These are phyloP conservation scores for Alternaria burnsii DNA, from an alignment of 2,329 filamentous ascomycete species.

Conservation along the genomic window DNA sequence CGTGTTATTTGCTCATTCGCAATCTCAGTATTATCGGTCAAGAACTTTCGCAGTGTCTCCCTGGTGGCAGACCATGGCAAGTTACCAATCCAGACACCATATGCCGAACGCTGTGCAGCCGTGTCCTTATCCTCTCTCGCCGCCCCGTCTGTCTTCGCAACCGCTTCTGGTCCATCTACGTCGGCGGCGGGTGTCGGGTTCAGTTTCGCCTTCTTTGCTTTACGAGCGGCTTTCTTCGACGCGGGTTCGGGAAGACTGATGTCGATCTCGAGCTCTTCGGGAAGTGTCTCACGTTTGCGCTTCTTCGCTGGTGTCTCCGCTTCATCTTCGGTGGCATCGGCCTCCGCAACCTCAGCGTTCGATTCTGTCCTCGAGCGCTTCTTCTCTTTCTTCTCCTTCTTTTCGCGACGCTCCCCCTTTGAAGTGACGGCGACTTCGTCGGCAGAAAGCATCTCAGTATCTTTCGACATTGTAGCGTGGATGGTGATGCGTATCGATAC, in stretches of 20 bases:
- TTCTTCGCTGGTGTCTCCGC: slow-evolving; percentile 49
- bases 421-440: slow-evolving; percentile 16
- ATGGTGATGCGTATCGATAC: not conserved
- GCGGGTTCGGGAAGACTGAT: slow-evolving; percentile 88
- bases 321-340: slow-evolving; percentile 23
- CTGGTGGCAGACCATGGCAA: slow-evolving; percentile 83
- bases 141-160: slow-evolving; percentile 42
- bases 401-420: slow-evolving; percentile 37
- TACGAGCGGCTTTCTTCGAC: slow-evolving; percentile 91
- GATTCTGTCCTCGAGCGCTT: slow-evolving; percentile 32
- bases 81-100: slow-evolving; percentile 96
- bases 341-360: slow-evolving; percentile 21
- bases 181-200: slow-evolving; percentile 33
- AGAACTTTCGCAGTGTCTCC: slow-evolving; percentile 77
- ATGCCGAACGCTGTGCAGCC: slow-evolving; percentile 70
- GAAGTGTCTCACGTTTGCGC: slow-evolving; percentile 67
- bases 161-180: slow-evolving; percentile 16
- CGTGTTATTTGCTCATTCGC: slow-evolving; percentile 77
- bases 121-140: slow-evolving; percentile 48
- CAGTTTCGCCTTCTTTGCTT: slow-evolving; percentile 82
- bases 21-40: slow-evolving; percentile 72
- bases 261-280: slow-evolving; percentile 82
- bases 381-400: slow-evolving; percentile 38
- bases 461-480: slow-evolving; percentile 23
- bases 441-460: slow-evolving; percentile 15